phyloP scores from a whole-genome alignment of 176 grass and related monocot genomes.

The Paspalum vaginatum region DNA sequence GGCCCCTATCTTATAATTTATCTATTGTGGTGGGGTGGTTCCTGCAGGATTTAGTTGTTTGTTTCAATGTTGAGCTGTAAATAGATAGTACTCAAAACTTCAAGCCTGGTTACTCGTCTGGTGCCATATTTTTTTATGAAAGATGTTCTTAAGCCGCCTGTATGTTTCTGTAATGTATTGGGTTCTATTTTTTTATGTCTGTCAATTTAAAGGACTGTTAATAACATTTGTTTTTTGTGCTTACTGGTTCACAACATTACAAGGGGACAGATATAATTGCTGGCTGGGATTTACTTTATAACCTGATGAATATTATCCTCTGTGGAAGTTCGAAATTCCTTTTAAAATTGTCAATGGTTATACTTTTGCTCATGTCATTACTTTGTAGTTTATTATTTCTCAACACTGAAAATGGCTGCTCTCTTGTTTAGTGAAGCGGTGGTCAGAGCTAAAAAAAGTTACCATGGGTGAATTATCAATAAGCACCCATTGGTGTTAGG shows the following conservation, averaged over 20 bases:
- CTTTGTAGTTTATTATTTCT: neutral
- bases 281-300: neutral
- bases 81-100: slow-evolving; percentile 13
- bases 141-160: neutral
- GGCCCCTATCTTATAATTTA: slow-evolving; percentile 12
- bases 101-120: neutral
- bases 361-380: neutral
- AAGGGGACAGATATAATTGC: neutral
- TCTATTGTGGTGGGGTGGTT: neutral
- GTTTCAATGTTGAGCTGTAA: slow-evolving; percentile 2
- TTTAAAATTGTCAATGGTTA: neutral
- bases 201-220: neutral
- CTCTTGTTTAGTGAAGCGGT: slow-evolving; percentile 5
- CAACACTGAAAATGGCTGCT: neutral
- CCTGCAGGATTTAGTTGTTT: slow-evolving; percentile 9
- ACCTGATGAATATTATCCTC: neutral
- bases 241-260: neutral
- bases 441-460: neutral
- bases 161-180: neutral
- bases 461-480: neutral
- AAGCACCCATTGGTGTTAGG: neutral
- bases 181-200: neutral
- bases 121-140: neutral
- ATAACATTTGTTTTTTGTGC: neutral
- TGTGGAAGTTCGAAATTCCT: slow-evolving; percentile 2